Evolutionary conservation across 306 rosid species (phyloP), one percentile per base, ranked within the genome.

Genomic region (Leucaena leucocephala): DNA sequence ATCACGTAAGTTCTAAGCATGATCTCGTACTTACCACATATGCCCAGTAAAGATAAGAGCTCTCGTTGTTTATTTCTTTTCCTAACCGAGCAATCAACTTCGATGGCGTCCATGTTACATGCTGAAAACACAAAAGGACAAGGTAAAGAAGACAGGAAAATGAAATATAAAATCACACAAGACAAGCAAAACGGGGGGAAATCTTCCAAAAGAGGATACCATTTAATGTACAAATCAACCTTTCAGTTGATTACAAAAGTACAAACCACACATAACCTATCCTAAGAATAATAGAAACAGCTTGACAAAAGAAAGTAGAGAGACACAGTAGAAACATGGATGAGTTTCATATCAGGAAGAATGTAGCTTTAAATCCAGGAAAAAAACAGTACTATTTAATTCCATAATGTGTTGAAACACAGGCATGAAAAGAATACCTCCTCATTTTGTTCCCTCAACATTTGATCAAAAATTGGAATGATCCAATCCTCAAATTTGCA

Each of bases 401-500:
- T 49, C 69, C 38, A 40, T 33, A 76, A 67, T 11, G 61, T 45
- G 36, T 8, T 14, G 5, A 59, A 52, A 68, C 11, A 71, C 35
- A 71, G 72, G 64, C 39, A 59, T 14, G 39, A 81, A 48, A 78
- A 21, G 21, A 74, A 54, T 88, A 90, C 98, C 91, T 88, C 91
- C 38, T 85, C 76, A n/a, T 15, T 78, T 79, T 95, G 98, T 72
- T 95, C 98, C 80, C 67, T 86, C 91, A 95, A 79, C 98, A 95
- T 92, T 79, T 89, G 96, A 82, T 95, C 91, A 68, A 93, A 91
- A 76, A 95, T 88, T 39, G 98, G 98, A 81, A 92, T 84, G 80
- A 95, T 89, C 98, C 98, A 92, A 79, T 95, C 98, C 89, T 95
- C 98, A 13, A 95, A 95, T 80, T 90, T 91, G 90, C 98, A 90